A percentile compares a stretch with the other conserved stretches of the same genome.
These are phyloP conservation scores for Neopestalotiopsis clavispora DNA, from an alignment of 2,329 filamentous ascomycete species.

Conservation along the genomic window DNA sequence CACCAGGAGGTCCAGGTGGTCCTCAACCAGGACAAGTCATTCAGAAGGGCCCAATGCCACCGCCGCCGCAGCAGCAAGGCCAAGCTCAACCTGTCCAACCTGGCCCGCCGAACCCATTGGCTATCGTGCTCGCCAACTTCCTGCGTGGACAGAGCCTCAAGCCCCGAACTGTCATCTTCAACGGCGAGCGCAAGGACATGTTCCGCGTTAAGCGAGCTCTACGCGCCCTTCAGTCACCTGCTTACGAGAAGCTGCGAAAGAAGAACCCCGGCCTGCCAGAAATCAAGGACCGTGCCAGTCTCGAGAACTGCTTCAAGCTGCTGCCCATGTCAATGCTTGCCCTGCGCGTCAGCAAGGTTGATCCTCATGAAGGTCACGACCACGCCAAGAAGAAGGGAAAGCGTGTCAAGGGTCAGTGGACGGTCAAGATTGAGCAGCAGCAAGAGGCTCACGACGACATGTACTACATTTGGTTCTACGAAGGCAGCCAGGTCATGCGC, in stretches of 20 bases:
- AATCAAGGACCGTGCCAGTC: conserved; percentile 84
- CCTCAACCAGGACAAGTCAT: conserved; percentile 38
- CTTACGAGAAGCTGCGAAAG: conserved; percentile 85
- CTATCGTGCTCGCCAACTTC: conserved; percentile 88
- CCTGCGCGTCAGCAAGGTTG: conserved; percentile 83
- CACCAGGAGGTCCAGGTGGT: conserved; percentile 32
- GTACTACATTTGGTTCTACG: conserved; percentile 97
- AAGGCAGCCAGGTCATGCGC: conserved; percentile 91
- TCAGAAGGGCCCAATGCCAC: conserved; percentile 39
- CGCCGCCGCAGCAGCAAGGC: conserved; percentile 45
- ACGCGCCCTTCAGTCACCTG: conserved; percentile 84
- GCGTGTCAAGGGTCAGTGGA: conserved; percentile 95
- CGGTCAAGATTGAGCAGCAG: conserved; percentile 92
- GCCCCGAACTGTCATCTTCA: conserved; percentile 86
- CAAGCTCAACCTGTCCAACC: conserved; percentile 72
- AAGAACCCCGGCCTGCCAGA: conserved; percentile 90
- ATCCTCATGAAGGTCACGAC: conserved; percentile 77
- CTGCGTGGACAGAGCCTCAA: conserved; percentile 85
- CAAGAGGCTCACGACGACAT: conserved; percentile 86
- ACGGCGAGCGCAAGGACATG: conserved; percentile 97
- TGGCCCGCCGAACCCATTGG: conserved; percentile 86
- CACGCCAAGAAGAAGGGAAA: conserved; percentile 77
- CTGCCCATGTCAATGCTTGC: conserved; percentile 94
- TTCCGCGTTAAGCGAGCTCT: conserved; percentile 99
- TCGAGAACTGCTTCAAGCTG: conserved; percentile 93